phyloP scores from a whole-genome alignment of 768 basidiomycete species.

The Tephrocybe sp. region DNA sequence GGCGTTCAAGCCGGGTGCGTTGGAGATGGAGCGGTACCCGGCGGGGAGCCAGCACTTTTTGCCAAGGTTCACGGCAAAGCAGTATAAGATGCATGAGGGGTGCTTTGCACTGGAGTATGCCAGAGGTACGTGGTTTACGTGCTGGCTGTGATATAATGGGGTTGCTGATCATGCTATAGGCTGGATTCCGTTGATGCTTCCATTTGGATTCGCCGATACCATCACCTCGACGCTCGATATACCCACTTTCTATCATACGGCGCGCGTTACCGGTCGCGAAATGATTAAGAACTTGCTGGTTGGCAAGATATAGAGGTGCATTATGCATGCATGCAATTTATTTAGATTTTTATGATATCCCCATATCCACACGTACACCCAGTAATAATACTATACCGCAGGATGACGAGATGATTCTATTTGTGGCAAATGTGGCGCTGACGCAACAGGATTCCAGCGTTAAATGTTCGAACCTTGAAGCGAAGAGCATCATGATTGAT shows the following conservation, averaged over 20 bases:
- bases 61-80: slow-evolving; percentile 82
- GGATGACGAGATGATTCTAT: too few relatives aligned
- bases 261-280: slow-evolving; percentile 77
- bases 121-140: slow-evolving; percentile 54
- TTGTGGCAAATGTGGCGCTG: too few relatives aligned
- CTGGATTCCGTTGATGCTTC: slow-evolving; percentile 97
- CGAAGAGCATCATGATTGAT: too few relatives aligned
- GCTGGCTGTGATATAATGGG: background rate
- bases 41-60: slow-evolving; percentile 86
- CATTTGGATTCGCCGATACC: slow-evolving; percentile 88
- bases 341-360: background rate
- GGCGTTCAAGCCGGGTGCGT: slow-evolving; percentile 80
- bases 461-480: too few relatives aligned
- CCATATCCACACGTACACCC: background rate
- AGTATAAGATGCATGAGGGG: slow-evolving; percentile 97
- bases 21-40: slow-evolving; percentile 84
- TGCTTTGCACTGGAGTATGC: slow-evolving; percentile 97
- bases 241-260: slow-evolving; percentile 77
- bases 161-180: slow-evolving; percentile 47
- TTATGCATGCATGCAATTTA: background rate
- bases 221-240: slow-evolving; percentile 89
- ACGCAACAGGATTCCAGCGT: too few relatives aligned
- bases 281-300: slow-evolving; percentile 78
- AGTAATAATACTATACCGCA: background rate
- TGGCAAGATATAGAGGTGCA: slow-evolving; percentile 72